Percentiles rank a stretch among this genome's conserved stretches.
phyloP scores from a whole-genome alignment of 1,284 basidiomycete species.

The Pyrrhoderma lamaoense region DNA sequence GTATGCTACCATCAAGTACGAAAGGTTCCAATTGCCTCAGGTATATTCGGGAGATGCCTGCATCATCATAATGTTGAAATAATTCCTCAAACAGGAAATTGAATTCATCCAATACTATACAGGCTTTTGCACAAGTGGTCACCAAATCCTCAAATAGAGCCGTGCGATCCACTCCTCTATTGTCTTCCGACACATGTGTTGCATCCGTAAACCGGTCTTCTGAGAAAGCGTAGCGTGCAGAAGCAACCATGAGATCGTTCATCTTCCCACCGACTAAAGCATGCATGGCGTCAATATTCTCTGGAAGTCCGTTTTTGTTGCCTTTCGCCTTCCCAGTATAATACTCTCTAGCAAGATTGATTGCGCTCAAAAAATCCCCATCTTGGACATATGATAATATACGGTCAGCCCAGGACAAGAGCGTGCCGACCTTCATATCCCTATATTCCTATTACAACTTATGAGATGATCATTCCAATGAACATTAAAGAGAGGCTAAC shows the following conservation, averaged over 20 bases:
- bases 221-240: slow-evolving; percentile 86
- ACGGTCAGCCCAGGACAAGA: slow-evolving; percentile 94
- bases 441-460: slow-evolving; percentile 46
- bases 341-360: slow-evolving; percentile 80
- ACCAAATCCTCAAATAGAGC: slow-evolving; percentile 87
- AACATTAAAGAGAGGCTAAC: slow-evolving; percentile 40
- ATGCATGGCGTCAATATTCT: slow-evolving; percentile 49
- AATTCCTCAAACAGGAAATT: slow-evolving; percentile 90
- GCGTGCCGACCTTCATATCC: slow-evolving; percentile 75
- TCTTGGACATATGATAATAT: slow-evolving; percentile 78
- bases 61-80: slow-evolving; percentile 83
- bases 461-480: background rate
- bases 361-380: slow-evolving; percentile 87
- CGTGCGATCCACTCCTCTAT: slow-evolving; percentile 89
- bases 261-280: slow-evolving; percentile 71
- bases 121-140: slow-evolving; percentile 73
- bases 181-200: slow-evolving; percentile 77
- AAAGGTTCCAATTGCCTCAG: slow-evolving; percentile 79
- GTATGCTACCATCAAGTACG: slow-evolving; percentile 70
- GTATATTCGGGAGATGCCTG: slow-evolving; percentile 85
- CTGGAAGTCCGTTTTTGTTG: slow-evolving; percentile 84
- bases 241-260: slow-evolving; percentile 80
- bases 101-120: slow-evolving; percentile 71
- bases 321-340: slow-evolving; percentile 80
- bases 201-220: slow-evolving; percentile 89